phyloP scores from a whole-genome alignment of 148 eudicot genomes.

The Spergularia bocconei region DNA sequence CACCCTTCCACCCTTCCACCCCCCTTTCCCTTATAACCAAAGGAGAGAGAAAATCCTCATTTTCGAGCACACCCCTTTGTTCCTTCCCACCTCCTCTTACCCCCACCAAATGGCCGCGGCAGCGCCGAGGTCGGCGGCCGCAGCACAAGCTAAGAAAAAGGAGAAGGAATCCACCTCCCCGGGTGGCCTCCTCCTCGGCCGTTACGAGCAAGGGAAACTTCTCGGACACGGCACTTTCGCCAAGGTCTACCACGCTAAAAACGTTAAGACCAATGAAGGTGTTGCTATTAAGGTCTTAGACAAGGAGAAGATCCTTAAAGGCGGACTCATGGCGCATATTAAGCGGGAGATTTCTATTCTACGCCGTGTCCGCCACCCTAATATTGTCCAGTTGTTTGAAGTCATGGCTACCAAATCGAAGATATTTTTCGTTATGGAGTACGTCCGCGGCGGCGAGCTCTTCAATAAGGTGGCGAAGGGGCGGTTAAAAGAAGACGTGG shows the following conservation, averaged over 20 bases:
- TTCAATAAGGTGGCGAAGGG: constrained; percentile 61
- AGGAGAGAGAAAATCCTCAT: neutral
- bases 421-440: constrained; percentile 64
- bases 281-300: constrained; percentile 59
- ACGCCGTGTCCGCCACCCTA: constrained; percentile 55
- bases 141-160: neutral
- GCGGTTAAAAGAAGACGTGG: constrained; percentile 47
- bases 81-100: neutral
- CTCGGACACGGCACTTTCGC: constrained; percentile 63
- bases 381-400: constrained; percentile 58
- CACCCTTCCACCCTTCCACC: too few relatives aligned
- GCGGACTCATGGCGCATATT: constrained; percentile 50
- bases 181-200: constrained; percentile 37
- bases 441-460: constrained; percentile 55
- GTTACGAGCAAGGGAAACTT: constrained; percentile 49
- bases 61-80: neutral
- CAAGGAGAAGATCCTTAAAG: constrained; percentile 60
- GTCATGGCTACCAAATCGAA: constrained; percentile 65
- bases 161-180: neutral
- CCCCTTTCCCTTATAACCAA: neutral
- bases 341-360: constrained; percentile 61
- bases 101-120: constrained; percentile 11
- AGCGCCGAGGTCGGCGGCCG: constrained; percentile 6
- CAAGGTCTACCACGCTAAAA: constrained; percentile 52
- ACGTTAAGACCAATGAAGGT: constrained; percentile 33